phyloP scores from a whole-genome alignment of 805 yeast species.

The Sungouiozyma intestinalis region DNA sequence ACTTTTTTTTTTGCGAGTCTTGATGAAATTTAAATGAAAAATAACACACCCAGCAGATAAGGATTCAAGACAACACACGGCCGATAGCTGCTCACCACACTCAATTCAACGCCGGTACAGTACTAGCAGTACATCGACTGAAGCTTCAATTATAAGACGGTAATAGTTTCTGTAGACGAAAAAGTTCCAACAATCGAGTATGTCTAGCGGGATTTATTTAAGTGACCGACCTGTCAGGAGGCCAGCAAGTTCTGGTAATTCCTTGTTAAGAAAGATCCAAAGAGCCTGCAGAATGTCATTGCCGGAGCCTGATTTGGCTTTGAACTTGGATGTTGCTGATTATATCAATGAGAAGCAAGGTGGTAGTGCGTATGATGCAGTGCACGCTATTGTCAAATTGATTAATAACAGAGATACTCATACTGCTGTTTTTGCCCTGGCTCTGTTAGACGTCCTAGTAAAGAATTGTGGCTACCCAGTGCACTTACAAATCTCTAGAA shows the following conservation, averaged over 20 bases:
- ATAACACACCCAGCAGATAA: too few species aligned
- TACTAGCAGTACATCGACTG: too few species aligned
- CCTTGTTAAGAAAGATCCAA: conserved; percentile 37
- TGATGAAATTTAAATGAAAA: too few species aligned
- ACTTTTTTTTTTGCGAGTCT: too few species aligned
- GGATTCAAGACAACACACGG: too few species aligned
- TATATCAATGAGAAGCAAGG: conserved; percentile 89
- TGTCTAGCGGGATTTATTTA: conserved; percentile 26
- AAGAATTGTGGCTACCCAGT: conserved; percentile 97
- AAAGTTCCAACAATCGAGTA: conserved; percentile 1
- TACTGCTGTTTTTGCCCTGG: conserved; percentile 72
- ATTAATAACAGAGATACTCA: conserved; percentile 78
- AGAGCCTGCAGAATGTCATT: conserved; percentile 83
- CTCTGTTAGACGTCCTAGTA: conserved; percentile 77
- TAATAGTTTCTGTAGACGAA: background rate
- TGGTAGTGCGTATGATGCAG: conserved; percentile 83
- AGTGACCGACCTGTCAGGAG: conserved; percentile 27
- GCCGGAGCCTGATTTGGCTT: conserved; percentile 75
- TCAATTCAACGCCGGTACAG: too few species aligned
- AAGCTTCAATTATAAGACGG: too few species aligned
- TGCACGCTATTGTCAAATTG: conserved; percentile 69
- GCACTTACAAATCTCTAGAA: conserved; percentile 88
- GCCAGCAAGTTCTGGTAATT: conserved; percentile 21
- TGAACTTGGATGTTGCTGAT: conserved; percentile 90
- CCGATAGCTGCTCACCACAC: too few species aligned